A percentile compares a stretch with the other conserved stretches of the same genome.
phyloP scores from a whole-genome alignment of 495 filamentous ascomycete genomes.

The Tuber indicum region DNA sequence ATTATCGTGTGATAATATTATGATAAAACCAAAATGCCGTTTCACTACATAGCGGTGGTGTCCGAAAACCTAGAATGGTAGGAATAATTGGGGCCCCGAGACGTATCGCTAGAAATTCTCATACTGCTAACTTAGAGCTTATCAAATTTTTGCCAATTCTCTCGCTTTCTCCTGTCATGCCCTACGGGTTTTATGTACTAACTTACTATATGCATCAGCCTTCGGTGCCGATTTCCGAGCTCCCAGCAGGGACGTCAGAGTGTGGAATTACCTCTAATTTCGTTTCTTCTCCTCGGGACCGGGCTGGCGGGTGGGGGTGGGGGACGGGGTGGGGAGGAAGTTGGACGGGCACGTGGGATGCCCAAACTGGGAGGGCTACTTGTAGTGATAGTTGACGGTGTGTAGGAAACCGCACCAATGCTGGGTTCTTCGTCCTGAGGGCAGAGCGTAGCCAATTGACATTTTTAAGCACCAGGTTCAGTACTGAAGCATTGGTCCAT shows the following conservation, averaged over 20 bases:
- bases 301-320: background rate
- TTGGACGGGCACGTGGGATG: background rate
- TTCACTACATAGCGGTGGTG: background rate
- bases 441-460: background rate
- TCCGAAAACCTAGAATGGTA: background rate
- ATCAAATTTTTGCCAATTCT: background rate
- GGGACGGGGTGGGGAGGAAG: background rate
- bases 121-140: background rate
- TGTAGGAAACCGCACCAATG: background rate
- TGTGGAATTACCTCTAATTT: background rate
- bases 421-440: background rate
- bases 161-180: background rate
- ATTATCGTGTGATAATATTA: too few species aligned
- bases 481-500: background rate
- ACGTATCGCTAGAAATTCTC: background rate
- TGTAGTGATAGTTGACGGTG: background rate
- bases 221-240: background rate
- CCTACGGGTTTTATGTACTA: background rate
- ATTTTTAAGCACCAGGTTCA: background rate
- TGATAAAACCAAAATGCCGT: background rate
- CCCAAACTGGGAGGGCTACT: background rate
- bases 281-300: background rate
- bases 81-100: background rate
- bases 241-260: too few species aligned
- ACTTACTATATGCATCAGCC: background rate